Base-by-base conservation (phyloP, 2,329 filamentous ascomycete genomes). In the Lachnellula cervina region DNA sequence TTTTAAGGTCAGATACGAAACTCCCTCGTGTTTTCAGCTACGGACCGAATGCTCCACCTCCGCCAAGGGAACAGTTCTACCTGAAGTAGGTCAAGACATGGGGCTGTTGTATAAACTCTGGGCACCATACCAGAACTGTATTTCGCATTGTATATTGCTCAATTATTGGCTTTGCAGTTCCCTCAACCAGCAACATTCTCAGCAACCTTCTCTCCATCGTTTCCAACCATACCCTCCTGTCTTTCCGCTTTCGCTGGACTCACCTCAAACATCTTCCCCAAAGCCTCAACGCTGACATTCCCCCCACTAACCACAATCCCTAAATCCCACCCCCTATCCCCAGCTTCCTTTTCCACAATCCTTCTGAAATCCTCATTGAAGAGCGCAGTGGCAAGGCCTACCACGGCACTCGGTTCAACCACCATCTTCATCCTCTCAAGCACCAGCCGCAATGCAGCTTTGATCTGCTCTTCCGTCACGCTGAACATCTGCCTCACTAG, bases 381-480 rank as follows among this genome's bases (percentile, higher is more conserved):
- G 62, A 97, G 74, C 51, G 85, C 86, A 7, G 89, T 88, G 0
- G 93, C 94, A 57, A 97, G 71, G 1, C 84, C 83, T n/a, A 97
- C 92, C 2, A 86, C 90, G 0, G 88, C 83, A 71, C 87, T 92
- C 21, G 93, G 93, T 77, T 97, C 93, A 13, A 97, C 84, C 21
- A 97, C 84, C 47, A 96, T 75, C 81, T 97, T 97, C 79, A 94
- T 84, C 56, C 92, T 76, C 80, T 97, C 93, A 59, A 92, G 75
- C 35, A 96, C 87, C 59, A 97, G 72, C 59, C 80, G 75, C 81
- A 96, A 80, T 13, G 92, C 88, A 21, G 76, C 79, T 66, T 81
- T 80, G 70, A 97, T 97, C 77, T 96, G 83, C 53, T 86, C 84
- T 71, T 97, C 93, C 1, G 78, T 83, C 1, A 95, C 93, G 54